Conservation (phyloP, 2,329 filamentous ascomycete genomes). For the Pseudogymnoascus pannorum region DNA sequence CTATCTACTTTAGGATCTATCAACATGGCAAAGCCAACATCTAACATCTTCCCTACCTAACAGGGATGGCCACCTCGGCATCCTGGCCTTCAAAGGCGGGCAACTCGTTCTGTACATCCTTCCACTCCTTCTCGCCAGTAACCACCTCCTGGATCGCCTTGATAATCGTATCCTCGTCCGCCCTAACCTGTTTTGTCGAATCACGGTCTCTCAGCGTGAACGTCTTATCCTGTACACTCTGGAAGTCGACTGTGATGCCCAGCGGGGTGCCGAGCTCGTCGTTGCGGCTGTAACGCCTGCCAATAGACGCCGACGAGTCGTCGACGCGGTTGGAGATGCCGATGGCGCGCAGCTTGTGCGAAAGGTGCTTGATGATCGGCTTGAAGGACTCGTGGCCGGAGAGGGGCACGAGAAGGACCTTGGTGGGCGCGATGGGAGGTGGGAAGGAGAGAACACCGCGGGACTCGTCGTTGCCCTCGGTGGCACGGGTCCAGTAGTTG, state of each 20-base stretch:
- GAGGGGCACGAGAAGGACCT: conserved; percentile 86
- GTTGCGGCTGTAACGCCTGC: conserved; percentile 90
- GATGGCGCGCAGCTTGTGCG: conserved; percentile 65
- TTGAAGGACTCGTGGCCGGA: conserved; percentile 75
- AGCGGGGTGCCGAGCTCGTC: conserved; percentile 93
- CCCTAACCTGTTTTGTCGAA: conserved; percentile 83
- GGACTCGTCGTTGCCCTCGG: conserved; percentile 67
- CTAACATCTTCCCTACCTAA: neutral
- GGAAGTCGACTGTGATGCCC: conserved; percentile 92
- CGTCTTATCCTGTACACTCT: conserved; percentile 80
- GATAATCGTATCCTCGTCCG: conserved; percentile 71
- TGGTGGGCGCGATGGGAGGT: conserved; percentile 78
- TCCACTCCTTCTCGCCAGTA: conserved; percentile 49
- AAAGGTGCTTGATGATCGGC: conserved; percentile 66
- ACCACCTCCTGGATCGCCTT: conserved; percentile 53
- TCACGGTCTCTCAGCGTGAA: conserved; percentile 88
- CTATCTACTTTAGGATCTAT: neutral
- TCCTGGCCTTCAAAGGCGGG: conserved; percentile 81
- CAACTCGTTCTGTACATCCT: conserved; percentile 66
- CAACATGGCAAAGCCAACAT: neutral
- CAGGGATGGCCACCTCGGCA: conserved; percentile 32
- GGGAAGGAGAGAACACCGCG: conserved; percentile 76
- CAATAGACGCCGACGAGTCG: conserved; percentile 84
- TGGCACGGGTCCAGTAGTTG: conserved; percentile 79
- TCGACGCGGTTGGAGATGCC: conserved; percentile 82